Evolutionary conservation across 148 eudicot genomes (phyloP).

Genomic region (Camellia granthamiana): DNA sequence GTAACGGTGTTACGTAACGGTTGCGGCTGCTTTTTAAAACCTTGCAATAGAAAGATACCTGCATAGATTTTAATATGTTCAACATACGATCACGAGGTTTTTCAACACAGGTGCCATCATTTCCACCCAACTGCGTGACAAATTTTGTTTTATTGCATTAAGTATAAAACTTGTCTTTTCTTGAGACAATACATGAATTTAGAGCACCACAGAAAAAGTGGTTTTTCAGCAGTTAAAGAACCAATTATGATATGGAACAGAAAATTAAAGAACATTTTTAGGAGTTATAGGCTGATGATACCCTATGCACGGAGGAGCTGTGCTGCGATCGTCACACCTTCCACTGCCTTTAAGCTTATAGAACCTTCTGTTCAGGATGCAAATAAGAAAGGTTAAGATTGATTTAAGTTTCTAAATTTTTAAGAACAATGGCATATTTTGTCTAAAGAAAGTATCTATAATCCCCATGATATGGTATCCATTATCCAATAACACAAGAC

Average conservation of each 20-base stretch:
- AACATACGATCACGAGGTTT: not conserved
- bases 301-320: too few relatives aligned
- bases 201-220: not conserved
- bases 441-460: not conserved
- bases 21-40: too few relatives aligned
- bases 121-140: constrained; percentile 78
- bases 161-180: not conserved
- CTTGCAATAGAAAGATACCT: constrained; percentile 69
- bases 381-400: not conserved
- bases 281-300: not conserved
- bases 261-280: not conserved
- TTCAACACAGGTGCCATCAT: constrained; percentile 86
- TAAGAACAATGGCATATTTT: not conserved
- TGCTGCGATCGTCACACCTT: constrained; percentile 66
- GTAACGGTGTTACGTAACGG: too few relatives aligned
- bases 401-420: not conserved
- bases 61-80: constrained; percentile 13
- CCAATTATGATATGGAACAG: not conserved
- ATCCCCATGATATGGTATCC: not conserved
- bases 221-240: not conserved
- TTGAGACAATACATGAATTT: not conserved
- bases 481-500: not conserved
- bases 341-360: constrained; percentile 60
- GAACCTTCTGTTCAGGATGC: constrained; percentile 45
- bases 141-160: not conserved